Conservation (phyloP, 305 asterid species). For the Fraxinus ornus region DNA sequence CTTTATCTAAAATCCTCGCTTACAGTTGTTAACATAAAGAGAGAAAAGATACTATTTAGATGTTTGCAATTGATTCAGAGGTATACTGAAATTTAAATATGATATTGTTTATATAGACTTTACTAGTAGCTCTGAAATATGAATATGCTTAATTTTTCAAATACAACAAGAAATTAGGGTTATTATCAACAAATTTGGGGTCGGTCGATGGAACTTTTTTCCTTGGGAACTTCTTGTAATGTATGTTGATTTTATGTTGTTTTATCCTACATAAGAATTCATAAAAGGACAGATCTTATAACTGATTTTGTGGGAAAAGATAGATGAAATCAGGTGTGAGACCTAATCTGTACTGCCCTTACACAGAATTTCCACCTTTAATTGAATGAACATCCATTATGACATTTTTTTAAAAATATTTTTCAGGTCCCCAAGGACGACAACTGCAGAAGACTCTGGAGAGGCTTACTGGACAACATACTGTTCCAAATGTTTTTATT, state of each 20-base stretch:
- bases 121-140: not conserved
- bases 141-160: not conserved
- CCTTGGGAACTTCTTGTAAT: not conserved
- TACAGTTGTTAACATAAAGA: not conserved
- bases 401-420: not conserved
- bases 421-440: conserved; percentile 64
- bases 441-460: conserved; percentile 65
- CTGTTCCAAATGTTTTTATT: conserved; percentile 76
- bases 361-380: not conserved
- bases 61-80: not conserved
- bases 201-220: not conserved
- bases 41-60: not conserved
- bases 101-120: not conserved
- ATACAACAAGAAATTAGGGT: not conserved
- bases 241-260: not conserved
- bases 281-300: not conserved
- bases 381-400: not conserved
- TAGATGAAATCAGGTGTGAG: not conserved
- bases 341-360: not conserved
- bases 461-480: conserved; percentile 68
- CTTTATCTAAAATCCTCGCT: not conserved
- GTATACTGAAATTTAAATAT: not conserved
- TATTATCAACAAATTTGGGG: not conserved
- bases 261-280: not conserved
- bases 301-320: conserved; percentile 3